Conservation (phyloP, 2,329 filamentous ascomycete species). For the Xylariaceae sp. region DNA sequence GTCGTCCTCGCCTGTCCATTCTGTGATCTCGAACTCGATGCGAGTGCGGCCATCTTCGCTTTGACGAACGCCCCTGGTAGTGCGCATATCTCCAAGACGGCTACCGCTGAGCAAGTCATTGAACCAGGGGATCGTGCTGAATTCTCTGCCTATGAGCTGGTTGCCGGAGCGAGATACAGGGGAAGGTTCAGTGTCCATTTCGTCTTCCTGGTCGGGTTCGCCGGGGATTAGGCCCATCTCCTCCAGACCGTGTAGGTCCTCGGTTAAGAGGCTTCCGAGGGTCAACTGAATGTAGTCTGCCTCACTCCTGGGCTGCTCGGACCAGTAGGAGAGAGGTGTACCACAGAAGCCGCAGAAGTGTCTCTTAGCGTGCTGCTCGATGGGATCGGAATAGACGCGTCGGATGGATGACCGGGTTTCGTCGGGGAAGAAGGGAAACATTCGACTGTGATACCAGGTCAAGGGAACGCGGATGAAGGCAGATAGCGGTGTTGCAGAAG, state of each 20-base stretch:
- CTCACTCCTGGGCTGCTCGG: conserved; percentile 65
- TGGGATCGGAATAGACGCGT: conserved; percentile 59
- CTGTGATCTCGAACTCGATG: conserved; percentile 80
- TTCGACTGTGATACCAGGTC: conserved; percentile 72
- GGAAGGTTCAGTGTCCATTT: conserved; percentile 19
- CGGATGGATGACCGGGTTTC: conserved; percentile 67
- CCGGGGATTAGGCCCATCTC: conserved; percentile 69
- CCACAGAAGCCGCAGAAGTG: conserved; percentile 93
- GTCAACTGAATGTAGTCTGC: conserved; percentile 77
- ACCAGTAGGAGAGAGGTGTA: conserved; percentile 80
- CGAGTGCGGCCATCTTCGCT: conserved; percentile 60
- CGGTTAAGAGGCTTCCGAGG: conserved; percentile 68
- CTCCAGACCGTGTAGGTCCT: conserved; percentile 69
- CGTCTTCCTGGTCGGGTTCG: conserved; percentile 23
- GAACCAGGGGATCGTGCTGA: conserved; percentile 80
- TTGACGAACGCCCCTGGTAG: conserved; percentile 48
- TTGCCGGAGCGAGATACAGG: conserved; percentile 27
- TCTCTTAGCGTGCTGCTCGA: conserved; percentile 57
- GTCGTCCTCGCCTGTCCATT: conserved; percentile 55
- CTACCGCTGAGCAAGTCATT: conserved; percentile 77
- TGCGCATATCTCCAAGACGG: conserved; percentile 62
- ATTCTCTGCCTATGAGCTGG: conserved; percentile 44
- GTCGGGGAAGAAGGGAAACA: conserved; percentile 71
- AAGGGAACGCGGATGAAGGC: conserved; percentile 82
- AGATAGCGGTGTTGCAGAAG: conserved; percentile 68